Base-by-base conservation (phyloP, 208 protist species). In the Phytomonas sp. region DNA sequence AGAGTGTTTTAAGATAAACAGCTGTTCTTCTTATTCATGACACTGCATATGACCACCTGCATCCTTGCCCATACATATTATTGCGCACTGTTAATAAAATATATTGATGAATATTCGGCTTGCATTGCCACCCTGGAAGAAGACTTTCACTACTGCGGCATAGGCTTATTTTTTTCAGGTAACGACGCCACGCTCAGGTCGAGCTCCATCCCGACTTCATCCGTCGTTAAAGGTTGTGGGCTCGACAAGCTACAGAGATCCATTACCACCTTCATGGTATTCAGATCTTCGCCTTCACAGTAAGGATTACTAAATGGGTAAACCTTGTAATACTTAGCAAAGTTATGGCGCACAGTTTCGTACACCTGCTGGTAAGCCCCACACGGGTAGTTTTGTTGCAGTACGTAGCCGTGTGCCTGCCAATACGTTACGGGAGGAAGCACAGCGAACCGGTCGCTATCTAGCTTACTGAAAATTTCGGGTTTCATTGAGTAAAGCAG, bases 261-360 rank as follows among this genome's bases (percentile, higher is more conserved):
- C 65, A 68, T 56, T 60, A 80, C 91, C 36, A 70, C 81, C 33
- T 76, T 72, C 46, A 92, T 89, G 30, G 87, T 92, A 74, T 96
- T 96, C 64, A 94, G 68, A 67, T 96, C 88, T 70, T 96, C 88
- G 34, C 88, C 91, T n/a, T 75, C 66, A 59, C 87, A 96, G 70
- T 90, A 96, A 9, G 91, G 91, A 71, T 94, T 96, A 40, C 81
- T 67, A 64, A 96, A 80, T 17, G 91, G 85, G 68, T 82, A 82
- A 46, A 81, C 71, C 13, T 78, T 85, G 51, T 90, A 94, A 77
- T 89, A 92, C 63, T 75, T 80, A 31, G 80, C 79, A 75, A 87
- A 92, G 67, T 83, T 84, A 56, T 83, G 73, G 26, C 73, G 37
- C 13, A 96, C 80, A 4, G 83, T 91, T 13, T 75, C 76, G 23